phyloP scores from a whole-genome alignment of 1,284 basidiomycete genomes.

The Sanguinoderma infundibulare region DNA sequence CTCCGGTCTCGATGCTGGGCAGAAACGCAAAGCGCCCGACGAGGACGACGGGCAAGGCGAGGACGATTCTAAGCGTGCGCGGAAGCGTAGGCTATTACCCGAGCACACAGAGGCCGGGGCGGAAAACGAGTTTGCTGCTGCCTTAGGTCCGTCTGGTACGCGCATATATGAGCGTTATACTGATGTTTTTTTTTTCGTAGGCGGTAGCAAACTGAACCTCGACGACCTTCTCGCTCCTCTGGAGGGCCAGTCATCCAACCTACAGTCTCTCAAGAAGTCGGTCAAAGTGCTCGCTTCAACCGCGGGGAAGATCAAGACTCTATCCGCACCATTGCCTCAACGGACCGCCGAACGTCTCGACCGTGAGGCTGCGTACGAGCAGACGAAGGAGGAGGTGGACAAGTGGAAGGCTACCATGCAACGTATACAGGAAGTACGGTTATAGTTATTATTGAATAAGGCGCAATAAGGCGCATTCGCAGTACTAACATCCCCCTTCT shows the following conservation, averaged over 20 bases:
- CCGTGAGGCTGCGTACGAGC: conserved; percentile 92
- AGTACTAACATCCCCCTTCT: conserved; percentile 2
- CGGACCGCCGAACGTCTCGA: conserved; percentile 90
- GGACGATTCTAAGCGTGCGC: conserved; percentile 33
- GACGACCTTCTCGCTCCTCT: conserved; percentile 81
- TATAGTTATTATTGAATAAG: background rate
- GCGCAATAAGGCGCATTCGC: background rate
- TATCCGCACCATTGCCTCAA: conserved; percentile 87
- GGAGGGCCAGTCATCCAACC: conserved; percentile 55
- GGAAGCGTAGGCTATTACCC: conserved; percentile 67
- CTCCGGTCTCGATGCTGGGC: conserved; percentile 64
- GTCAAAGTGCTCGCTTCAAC: conserved; percentile 62
- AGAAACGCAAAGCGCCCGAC: conserved; percentile 74
- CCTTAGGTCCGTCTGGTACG: conserved; percentile 44
- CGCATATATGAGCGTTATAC: background rate
- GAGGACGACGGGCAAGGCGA: conserved; percentile 37
- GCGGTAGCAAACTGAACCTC: conserved; percentile 57
- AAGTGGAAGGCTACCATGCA: conserved; percentile 96
- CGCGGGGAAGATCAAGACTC: conserved; percentile 56
- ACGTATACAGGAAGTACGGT: conserved; percentile 74
- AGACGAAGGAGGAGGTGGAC: conserved; percentile 90
- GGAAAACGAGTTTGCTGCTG: conserved; percentile 74
- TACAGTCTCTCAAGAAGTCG: conserved; percentile 71
- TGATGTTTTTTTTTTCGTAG: conserved; percentile 41
- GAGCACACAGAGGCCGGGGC: conserved; percentile 78